Percentiles rank a stretch among this genome's conserved stretches.
Evolutionary conservation across 2,329 filamentous ascomycete genomes (phyloP).

Genomic region (Aureobasidium namibiae): DNA sequence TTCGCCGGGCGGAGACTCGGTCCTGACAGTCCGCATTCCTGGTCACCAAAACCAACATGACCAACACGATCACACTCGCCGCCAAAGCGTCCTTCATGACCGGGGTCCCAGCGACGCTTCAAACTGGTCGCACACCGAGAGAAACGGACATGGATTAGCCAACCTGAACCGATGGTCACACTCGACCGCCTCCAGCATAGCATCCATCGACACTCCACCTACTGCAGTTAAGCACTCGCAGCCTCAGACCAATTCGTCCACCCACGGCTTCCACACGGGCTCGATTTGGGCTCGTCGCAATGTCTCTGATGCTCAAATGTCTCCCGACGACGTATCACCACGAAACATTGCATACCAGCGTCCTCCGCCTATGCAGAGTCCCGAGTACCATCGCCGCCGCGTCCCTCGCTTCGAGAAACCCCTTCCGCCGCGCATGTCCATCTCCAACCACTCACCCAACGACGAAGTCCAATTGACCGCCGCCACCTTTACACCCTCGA

Average conservation of each 20-base stretch:
- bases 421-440: neutral
- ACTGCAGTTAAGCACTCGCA: neutral
- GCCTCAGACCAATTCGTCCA: neutral
- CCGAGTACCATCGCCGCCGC: conserved; percentile 6
- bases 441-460: neutral
- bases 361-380: neutral
- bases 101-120: neutral
- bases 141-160: conserved; percentile 33
- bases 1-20: neutral
- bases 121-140: neutral
- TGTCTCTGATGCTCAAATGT: neutral
- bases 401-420: conserved; percentile 6
- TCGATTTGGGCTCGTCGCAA: conserved; percentile 10
- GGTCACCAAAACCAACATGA: neutral
- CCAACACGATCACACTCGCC: neutral
- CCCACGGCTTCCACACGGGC: conserved; percentile 4
- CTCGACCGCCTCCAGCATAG: conserved; percentile 44
- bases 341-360: neutral
- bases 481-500: conserved; percentile 17
- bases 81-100: neutral
- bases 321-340: conserved; percentile 10
- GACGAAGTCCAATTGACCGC: neutral
- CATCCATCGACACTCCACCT: conserved; percentile 21
- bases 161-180: conserved; percentile 53
- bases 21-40: conserved; percentile 6